Evolutionary conservation across 306 rosid species (phyloP).

Genomic region (Quillaja saponaria): DNA sequence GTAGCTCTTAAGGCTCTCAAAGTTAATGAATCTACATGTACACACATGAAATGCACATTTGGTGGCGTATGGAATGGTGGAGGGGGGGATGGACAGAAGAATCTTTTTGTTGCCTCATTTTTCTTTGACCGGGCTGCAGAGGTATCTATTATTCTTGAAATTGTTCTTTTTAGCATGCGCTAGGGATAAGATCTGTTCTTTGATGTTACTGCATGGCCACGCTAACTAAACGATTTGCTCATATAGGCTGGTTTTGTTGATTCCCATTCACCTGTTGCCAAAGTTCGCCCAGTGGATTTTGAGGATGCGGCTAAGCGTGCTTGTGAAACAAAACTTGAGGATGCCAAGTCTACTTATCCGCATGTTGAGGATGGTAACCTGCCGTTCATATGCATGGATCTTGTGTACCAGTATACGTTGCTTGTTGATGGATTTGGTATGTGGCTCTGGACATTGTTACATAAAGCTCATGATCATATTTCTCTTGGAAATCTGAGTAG

Average conservation of each 20-base stretch:
- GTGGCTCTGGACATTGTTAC: constrained; percentile 31
- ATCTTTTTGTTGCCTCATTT: constrained; percentile 93
- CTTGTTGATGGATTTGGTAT: constrained; percentile 95
- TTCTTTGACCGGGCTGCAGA: constrained; percentile 99
- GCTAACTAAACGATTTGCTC: constrained; percentile 32
- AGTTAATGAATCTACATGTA: constrained; percentile 68
- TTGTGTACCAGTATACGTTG: constrained; percentile 74
- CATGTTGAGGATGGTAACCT: constrained; percentile 63
- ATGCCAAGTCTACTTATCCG: constrained; percentile 62
- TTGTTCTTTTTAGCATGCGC: background rate
- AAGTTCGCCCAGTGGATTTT: constrained; percentile 65
- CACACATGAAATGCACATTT: constrained; percentile 94
- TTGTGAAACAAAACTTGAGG: constrained; percentile 68
- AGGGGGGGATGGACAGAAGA: constrained; percentile 94
- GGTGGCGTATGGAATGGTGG: constrained; percentile 99
- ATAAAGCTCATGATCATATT: constrained; percentile 16
- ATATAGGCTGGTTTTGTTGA: constrained; percentile 87
- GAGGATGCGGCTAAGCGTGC: constrained; percentile 91
- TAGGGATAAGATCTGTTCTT: background rate
- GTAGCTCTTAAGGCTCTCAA: constrained; percentile 70
- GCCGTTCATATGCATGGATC: constrained; percentile 98
- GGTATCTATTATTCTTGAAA: constrained; percentile 45
- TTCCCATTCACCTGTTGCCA: constrained; percentile 57
- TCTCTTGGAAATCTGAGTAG: constrained; percentile 11
- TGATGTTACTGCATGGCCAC: constrained; percentile 18